Conservation (phyloP, 768 basidiomycete species). For the Boletus rubescentipes region DNA sequence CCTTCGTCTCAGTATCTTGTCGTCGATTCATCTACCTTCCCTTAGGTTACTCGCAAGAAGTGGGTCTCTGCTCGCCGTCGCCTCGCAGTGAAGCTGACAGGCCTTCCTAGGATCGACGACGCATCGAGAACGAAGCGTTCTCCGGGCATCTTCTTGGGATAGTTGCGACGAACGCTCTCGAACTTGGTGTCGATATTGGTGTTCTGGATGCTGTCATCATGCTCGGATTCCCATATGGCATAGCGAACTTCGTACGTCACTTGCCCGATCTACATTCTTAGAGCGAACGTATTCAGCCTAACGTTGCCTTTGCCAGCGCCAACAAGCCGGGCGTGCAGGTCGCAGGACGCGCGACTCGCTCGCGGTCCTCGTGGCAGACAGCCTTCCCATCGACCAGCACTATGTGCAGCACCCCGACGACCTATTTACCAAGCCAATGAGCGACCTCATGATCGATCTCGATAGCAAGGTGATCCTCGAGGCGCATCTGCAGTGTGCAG, state of each 20-base stretch:
- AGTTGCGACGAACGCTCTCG: constrained; percentile 86
- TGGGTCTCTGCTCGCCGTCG: constrained; percentile 22
- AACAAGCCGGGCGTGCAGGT: constrained; percentile 88
- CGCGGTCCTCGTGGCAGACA: constrained; percentile 68
- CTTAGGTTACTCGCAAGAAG: constrained; percentile 72
- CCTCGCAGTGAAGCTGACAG: neutral
- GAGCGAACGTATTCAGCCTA: neutral
- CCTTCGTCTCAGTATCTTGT: neutral
- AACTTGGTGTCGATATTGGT: constrained; percentile 90
- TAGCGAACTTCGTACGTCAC: constrained; percentile 74
- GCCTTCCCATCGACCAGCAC: constrained; percentile 69
- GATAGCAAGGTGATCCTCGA: constrained; percentile 76
- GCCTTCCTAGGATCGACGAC: constrained; percentile 63
- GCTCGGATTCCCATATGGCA: constrained; percentile 76
- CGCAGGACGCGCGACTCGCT: constrained; percentile 79
- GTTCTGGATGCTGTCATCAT: constrained; percentile 87
- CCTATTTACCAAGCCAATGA: constrained; percentile 60
- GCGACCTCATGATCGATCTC: constrained; percentile 69
- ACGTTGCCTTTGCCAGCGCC: constrained; percentile 48
- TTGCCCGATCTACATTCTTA: neutral
- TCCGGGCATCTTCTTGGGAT: constrained; percentile 81
- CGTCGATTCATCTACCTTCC: neutral
- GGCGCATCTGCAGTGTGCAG: constrained; percentile 87
- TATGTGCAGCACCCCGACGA: constrained; percentile 69
- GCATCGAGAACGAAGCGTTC: constrained; percentile 86